phyloP scores from a whole-genome alignment of 306 rosid genomes.

The Datisca glomerata region DNA sequence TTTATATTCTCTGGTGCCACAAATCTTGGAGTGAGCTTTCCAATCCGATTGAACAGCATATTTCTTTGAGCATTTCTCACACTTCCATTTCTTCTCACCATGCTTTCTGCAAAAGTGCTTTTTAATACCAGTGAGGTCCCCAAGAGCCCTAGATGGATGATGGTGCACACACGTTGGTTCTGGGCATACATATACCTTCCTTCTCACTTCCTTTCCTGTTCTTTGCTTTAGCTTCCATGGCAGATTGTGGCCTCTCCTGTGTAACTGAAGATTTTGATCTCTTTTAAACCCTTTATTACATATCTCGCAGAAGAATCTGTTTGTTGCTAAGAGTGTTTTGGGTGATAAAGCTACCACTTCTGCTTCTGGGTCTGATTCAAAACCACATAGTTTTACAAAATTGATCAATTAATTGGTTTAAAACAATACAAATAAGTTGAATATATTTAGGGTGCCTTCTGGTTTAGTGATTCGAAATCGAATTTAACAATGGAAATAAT shows the following conservation, averaged over 20 bases:
- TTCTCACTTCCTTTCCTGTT: conserved; percentile 39
- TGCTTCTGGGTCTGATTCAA: conserved; percentile 66
- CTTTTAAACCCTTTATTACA: conserved; percentile 86
- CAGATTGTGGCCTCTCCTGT: conserved; percentile 78
- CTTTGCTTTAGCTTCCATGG: conserved; percentile 90
- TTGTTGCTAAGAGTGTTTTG: conserved; percentile 55
- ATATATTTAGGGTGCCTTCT: too few relatives aligned
- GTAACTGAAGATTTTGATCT: conserved; percentile 87
- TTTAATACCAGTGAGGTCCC: conserved; percentile 86
- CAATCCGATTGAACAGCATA: conserved; percentile 93
- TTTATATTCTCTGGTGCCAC: conserved; percentile 80
- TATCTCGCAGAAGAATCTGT: conserved; percentile 67
- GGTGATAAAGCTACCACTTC: conserved; percentile 87
- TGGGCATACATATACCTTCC: conserved; percentile 81
- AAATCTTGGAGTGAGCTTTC: conserved; percentile 91
- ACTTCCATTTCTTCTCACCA: conserved; percentile 90
- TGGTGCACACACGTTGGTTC: conserved; percentile 67
- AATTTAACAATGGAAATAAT: too few relatives aligned
- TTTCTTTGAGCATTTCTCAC: conserved; percentile 79
- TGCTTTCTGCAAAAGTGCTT: conserved; percentile 87
- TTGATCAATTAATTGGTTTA: too few relatives aligned
- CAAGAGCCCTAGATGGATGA: conserved; percentile 77
- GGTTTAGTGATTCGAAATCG: too few relatives aligned
- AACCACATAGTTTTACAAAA: too few relatives aligned
- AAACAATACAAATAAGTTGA: too few relatives aligned